Conservation (phyloP, 2,329 filamentous ascomycete genomes). For the Cadophora sp. region DNA sequence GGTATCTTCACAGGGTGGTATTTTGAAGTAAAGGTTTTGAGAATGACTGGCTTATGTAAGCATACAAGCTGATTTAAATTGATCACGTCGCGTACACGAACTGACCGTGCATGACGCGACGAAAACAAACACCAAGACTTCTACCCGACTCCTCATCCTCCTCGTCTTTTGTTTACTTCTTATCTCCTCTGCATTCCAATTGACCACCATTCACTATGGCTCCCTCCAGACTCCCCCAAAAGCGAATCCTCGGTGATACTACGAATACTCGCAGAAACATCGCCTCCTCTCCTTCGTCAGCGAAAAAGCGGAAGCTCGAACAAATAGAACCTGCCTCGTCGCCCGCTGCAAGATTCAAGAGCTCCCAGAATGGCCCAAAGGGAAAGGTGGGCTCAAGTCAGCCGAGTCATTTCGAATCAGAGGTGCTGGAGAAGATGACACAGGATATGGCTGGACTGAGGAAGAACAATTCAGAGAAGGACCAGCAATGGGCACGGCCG, state of each 20-base stretch:
- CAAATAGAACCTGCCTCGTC: slow-evolving; percentile 70
- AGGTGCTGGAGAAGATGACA: slow-evolving; percentile 93
- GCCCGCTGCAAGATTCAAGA: slow-evolving; percentile 64
- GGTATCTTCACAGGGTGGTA: too few species aligned
- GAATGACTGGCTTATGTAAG: background rate
- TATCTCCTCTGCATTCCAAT: background rate
- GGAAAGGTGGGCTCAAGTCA: slow-evolving; percentile 75
- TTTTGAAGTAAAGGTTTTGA: background rate
- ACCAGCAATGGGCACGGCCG: slow-evolving; percentile 87
- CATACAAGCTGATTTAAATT: slow-evolving; percentile 13
- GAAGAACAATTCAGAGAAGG: slow-evolving; percentile 86
- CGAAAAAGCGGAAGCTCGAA: slow-evolving; percentile 87
- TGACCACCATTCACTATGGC: slow-evolving; percentile 38
- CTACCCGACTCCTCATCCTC: background rate
- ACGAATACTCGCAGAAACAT: slow-evolving; percentile 70
- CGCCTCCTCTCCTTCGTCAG: slow-evolving; percentile 56
- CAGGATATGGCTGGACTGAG: slow-evolving; percentile 90
- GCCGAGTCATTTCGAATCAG: slow-evolving; percentile 87
- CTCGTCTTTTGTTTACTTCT: slow-evolving; percentile 15
- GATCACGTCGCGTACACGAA: slow-evolving; percentile 28
- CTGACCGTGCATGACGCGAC: slow-evolving; percentile 19
- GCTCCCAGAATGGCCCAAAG: slow-evolving; percentile 67
- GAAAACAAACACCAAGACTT: slow-evolving; percentile 7
- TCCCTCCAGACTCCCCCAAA: slow-evolving; percentile 64
- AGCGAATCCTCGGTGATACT: slow-evolving; percentile 74